Conservation (phyloP, 2,329 filamentous ascomycete species). For the Microdochium trichocladiopsis region DNA sequence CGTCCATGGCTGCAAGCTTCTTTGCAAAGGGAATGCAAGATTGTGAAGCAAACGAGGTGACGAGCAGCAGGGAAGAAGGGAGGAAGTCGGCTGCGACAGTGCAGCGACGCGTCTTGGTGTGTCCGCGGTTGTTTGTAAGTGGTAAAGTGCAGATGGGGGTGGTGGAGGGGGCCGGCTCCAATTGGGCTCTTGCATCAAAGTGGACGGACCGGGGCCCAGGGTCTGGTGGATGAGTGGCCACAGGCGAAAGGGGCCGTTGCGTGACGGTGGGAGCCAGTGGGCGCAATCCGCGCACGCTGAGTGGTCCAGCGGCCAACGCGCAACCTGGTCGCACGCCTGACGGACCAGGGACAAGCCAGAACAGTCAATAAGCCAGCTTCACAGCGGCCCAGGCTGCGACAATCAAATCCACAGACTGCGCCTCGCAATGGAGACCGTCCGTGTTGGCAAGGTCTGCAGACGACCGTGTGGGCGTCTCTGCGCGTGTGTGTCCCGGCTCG, state of each 20-base stretch:
- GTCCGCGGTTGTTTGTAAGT: constrained; percentile 1
- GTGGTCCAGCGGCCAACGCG: neutral
- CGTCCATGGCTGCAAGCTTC: constrained; percentile 14
- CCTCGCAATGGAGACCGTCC: too few relatives aligned
- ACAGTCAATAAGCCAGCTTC: neutral
- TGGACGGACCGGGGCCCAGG: neutral
- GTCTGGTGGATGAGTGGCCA: neutral
- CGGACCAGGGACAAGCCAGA: neutral
- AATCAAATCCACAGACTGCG: neutral
- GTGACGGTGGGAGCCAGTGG: neutral
- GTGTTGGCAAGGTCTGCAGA: too few relatives aligned
- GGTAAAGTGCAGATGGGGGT: neutral
- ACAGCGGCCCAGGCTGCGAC: neutral
- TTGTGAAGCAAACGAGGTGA: neutral
- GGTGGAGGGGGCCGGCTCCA: neutral
- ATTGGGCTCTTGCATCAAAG: neutral
- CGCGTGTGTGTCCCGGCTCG: too few relatives aligned
- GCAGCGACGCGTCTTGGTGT: neutral
- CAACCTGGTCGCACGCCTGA: neutral
- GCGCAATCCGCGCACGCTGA: neutral
- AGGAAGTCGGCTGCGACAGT: neutral
- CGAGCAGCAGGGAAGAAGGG: neutral
- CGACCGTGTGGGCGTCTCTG: too few relatives aligned
- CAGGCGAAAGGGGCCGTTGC: neutral
- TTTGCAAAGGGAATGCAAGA: neutral